These are phyloP conservation scores for Desmodesmus armatus DNA, from an alignment of 139 green algal genomes.

Conservation along the genomic window DNA sequence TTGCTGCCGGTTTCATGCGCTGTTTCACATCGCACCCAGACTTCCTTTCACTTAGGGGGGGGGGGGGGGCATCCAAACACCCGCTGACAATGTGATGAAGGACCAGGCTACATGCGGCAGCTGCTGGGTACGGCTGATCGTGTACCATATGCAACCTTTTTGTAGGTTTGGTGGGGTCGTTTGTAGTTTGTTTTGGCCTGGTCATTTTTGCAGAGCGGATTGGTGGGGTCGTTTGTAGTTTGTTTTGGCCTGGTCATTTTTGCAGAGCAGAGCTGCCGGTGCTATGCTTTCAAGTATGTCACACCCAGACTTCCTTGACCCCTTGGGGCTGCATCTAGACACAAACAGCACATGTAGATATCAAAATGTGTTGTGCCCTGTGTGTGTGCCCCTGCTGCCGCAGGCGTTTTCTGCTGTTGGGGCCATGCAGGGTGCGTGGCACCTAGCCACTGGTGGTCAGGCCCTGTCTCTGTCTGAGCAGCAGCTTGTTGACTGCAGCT, in stretches of 20 bases:
- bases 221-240: background rate
- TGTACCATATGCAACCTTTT: too few species aligned
- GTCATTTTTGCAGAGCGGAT: too few species aligned
- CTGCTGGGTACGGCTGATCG: conserved; percentile 59
- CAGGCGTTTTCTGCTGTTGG: conserved; percentile 54
- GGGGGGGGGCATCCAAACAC: conserved; percentile 28
- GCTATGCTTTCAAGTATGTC: too few species aligned
- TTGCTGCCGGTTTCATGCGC: too few species aligned
- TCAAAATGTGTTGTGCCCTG: background rate
- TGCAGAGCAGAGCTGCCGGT: too few species aligned
- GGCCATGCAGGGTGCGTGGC: conserved; percentile 62
- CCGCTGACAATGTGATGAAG: conserved; percentile 63
- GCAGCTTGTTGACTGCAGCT: conserved; percentile 79
- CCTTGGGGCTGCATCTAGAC: conserved; percentile 25
- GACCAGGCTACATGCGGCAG: conserved; percentile 75
- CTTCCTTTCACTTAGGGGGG: too few species aligned
- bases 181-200: background rate
- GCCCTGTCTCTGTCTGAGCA: conserved; percentile 67
- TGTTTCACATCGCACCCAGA: too few species aligned
- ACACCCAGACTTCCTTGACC: too few species aligned
- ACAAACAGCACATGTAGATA: conserved; percentile 46
- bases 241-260: too few species aligned
- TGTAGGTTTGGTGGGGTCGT: too few species aligned
- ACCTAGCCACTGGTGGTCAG: conserved; percentile 62
- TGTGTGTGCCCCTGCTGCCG: background rate